Percentiles rank a stretch among this genome's conserved stretches.
phyloP scores from a whole-genome alignment of 164 flowering plant genomes.

The Stephania cephalantha region DNA sequence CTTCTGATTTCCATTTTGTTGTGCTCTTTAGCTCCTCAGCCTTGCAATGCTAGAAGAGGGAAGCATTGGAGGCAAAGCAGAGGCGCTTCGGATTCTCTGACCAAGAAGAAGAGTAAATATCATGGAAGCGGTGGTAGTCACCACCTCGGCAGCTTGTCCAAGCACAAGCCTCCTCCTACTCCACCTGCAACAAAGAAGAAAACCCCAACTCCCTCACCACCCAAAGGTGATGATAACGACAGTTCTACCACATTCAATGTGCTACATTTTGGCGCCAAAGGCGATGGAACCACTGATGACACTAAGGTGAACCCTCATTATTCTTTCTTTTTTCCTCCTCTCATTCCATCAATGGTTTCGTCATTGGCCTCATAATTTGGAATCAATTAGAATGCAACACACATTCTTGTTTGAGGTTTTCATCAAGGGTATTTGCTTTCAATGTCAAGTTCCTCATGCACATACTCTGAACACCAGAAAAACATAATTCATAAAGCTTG shows the following conservation, averaged over 20 bases:
- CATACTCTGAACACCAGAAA: neutral
- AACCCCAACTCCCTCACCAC: constrained; percentile 23
- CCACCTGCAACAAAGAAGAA: constrained; percentile 16
- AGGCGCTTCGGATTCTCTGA: constrained; percentile 33
- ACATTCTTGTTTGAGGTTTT: neutral
- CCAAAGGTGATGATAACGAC: constrained; percentile 18
- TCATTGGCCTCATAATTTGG: neutral
- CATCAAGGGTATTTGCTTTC: neutral
- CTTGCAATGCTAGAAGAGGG: constrained; percentile 72
- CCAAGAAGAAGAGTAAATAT: constrained; percentile 60
- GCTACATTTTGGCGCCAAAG: constrained; percentile 79
- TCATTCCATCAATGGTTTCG: neutral
- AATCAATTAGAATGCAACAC: neutral
- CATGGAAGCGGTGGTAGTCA: constrained; percentile 13
- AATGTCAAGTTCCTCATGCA: neutral
- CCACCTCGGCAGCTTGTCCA: constrained; percentile 25
- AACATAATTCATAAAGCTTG: neutral
- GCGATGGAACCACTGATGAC: constrained; percentile 74
- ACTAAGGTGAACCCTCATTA: constrained; percentile 54
- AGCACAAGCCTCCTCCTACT: constrained; percentile 25
- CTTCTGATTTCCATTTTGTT: constrained; percentile 43
- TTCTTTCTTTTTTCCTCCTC: neutral
- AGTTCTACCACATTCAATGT: constrained; percentile 42
- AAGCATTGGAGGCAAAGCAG: constrained; percentile 67
- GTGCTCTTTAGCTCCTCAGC: constrained; percentile 48